These are phyloP conservation scores for Hanseniaspora pseudoguilliermondii DNA, from an alignment of 805 yeast species.

Conservation along the genomic window DNA sequence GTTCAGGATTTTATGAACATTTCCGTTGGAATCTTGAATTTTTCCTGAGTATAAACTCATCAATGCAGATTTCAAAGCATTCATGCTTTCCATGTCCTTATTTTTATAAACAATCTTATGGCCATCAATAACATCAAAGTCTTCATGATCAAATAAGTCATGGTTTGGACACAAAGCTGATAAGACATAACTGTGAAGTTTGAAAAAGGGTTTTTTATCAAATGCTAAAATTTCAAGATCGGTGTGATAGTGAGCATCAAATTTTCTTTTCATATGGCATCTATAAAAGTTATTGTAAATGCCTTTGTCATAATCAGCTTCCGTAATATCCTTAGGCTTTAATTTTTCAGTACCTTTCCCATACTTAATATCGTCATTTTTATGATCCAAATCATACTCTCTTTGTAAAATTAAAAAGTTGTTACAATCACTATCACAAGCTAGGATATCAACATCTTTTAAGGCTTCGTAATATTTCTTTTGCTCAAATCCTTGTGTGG, in stretches of 20 bases:
- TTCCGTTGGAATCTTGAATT: not conserved
- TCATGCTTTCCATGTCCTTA: not conserved
- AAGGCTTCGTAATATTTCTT: constrained; percentile 46
- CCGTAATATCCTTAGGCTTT: not conserved
- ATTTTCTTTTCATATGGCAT: not conserved
- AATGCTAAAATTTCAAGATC: constrained; percentile 18
- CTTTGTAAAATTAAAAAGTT: constrained; percentile 14
- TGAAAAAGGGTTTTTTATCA: constrained; percentile 13
- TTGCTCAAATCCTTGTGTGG: constrained; percentile 35
- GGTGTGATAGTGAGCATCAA: constrained; percentile 2
- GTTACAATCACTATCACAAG: constrained; percentile 8
- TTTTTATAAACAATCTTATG: constrained; percentile 9
- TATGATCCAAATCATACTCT: not conserved
- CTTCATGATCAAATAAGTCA: constrained; percentile 16
- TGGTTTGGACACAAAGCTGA: constrained; percentile 10
- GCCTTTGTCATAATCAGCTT: constrained; percentile 13
- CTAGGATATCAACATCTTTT: constrained; percentile 26
- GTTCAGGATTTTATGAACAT: constrained; percentile 15
- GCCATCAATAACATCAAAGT: constrained; percentile 11
- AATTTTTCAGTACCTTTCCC: not conserved
- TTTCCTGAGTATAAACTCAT: constrained; percentile 4
- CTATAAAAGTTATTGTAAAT: not conserved
- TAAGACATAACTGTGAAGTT: constrained; percentile 20
- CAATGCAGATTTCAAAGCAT: constrained; percentile 11
- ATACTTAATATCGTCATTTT: constrained; percentile 4